Evolutionary conservation across 164 flowering plant species (phyloP).

Genomic region (Tinospora cordifolia): DNA sequence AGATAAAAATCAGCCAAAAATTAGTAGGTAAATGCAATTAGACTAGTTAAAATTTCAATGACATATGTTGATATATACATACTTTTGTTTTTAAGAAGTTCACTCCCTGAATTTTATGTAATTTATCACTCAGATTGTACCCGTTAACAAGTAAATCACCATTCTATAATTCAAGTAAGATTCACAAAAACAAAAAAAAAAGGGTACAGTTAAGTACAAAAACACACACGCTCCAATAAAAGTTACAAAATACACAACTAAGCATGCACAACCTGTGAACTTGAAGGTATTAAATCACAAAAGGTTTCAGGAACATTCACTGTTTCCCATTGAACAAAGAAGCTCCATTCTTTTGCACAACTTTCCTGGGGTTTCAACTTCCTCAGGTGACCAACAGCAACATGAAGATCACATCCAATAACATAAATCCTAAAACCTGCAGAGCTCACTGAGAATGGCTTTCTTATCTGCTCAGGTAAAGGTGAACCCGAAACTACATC

Average conservation of each 20-base stretch:
- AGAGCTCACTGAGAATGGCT: slow-evolving; percentile 51
- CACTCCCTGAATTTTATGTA: too few relatives aligned
- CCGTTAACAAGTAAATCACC: too few relatives aligned
- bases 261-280: slow-evolving; percentile 76
- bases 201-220: too few relatives aligned
- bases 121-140: too few relatives aligned
- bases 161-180: too few relatives aligned
- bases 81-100: too few relatives aligned
- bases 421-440: slow-evolving; percentile 45
- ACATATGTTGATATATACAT: too few relatives aligned
- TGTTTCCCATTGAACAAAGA: slow-evolving; percentile 56
- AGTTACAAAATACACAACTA: slow-evolving; percentile 14
- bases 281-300: slow-evolving; percentile 65
- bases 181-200: too few relatives aligned
- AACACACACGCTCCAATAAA: too few relatives aligned
- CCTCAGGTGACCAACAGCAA: slow-evolving; percentile 63
- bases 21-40: too few relatives aligned
- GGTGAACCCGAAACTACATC: slow-evolving; percentile 45
- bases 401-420: slow-evolving; percentile 64
- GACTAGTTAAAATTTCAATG: too few relatives aligned
- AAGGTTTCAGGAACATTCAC: slow-evolving; percentile 57
- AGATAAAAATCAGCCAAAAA: too few relatives aligned
- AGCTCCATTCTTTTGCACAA: slow-evolving; percentile 30
- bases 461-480: slow-evolving; percentile 51
- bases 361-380: slow-evolving; percentile 11